Conservation (phyloP, 345 rosid genomes). For the Salix udensis region DNA sequence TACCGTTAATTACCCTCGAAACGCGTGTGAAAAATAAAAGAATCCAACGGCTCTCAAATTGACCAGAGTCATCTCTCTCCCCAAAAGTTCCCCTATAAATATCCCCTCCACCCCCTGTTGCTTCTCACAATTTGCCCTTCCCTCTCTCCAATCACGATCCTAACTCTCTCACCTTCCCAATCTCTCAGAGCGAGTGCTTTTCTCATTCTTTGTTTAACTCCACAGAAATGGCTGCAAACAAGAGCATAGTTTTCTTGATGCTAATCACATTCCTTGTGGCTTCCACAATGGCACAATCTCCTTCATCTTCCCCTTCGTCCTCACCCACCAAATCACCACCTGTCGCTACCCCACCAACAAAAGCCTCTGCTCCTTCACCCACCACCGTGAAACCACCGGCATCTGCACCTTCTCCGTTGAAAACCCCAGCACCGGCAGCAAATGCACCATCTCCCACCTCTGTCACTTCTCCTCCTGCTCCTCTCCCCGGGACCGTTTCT, state of each 20-base stretch:
- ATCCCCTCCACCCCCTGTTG: neutral
- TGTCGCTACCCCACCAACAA: neutral
- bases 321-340: conserved; percentile 3
- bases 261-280: neutral
- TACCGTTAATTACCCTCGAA: neutral
- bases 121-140: neutral
- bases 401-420: conserved; percentile 9
- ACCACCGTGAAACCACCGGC: neutral
- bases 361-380: neutral
- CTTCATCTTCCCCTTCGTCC: neutral
- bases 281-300: conserved; percentile 13
- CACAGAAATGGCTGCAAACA: neutral
- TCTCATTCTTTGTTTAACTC: neutral
- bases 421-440: conserved; percentile 9
- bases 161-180: neutral
- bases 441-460: conserved; percentile 17
- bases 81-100: neutral
- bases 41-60: conserved; percentile 6
- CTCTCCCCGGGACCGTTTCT: conserved; percentile 7
- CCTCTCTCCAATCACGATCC: neutral
- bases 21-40: neutral
- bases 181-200: neutral
- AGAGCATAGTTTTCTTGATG: neutral
- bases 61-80: neutral
- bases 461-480: conserved; percentile 21